A percentile compares a stretch with the other conserved stretches of the same genome.
These are phyloP conservation scores for Przewalskia tangutica DNA, from an alignment of 257 asterid species.

Conservation along the genomic window DNA sequence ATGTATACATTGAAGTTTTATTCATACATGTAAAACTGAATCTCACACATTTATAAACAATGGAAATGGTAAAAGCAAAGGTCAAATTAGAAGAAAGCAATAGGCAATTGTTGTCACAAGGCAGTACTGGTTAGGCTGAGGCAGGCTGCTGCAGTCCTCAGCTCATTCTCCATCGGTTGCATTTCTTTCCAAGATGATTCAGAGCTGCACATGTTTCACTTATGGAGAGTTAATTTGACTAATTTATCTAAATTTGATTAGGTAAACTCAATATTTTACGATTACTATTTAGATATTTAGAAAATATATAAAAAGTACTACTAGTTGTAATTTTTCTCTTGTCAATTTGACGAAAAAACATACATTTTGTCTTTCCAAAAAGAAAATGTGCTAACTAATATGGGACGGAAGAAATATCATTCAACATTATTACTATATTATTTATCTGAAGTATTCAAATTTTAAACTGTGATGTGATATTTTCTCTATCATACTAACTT, in stretches of 20 bases:
- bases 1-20: neutral
- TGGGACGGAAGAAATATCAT: too few species aligned
- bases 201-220: constrained; percentile 14
- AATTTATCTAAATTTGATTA: too few species aligned
- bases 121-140: neutral
- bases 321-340: too few species aligned
- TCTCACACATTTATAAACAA: neutral
- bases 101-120: neutral
- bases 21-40: neutral
- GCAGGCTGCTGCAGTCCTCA: neutral
- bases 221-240: too few species aligned
- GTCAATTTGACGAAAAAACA: too few species aligned
- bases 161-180: neutral
- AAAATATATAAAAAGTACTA: too few species aligned
- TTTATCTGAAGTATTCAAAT: too few species aligned
- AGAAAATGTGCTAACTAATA: too few species aligned
- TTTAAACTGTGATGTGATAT: neutral
- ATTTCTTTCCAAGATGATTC: constrained; percentile 12
- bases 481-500: neutral
- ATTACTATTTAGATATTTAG: too few species aligned
- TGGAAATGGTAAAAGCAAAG: neutral
- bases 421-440: too few species aligned
- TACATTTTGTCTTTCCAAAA: too few species aligned
- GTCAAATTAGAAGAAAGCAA: neutral
- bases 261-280: too few species aligned